A percentile compares a stretch with the other conserved stretches of the same genome.
phyloP scores from a whole-genome alignment of 164 flowering plant genomes.

The Paratinospora sagittata region DNA sequence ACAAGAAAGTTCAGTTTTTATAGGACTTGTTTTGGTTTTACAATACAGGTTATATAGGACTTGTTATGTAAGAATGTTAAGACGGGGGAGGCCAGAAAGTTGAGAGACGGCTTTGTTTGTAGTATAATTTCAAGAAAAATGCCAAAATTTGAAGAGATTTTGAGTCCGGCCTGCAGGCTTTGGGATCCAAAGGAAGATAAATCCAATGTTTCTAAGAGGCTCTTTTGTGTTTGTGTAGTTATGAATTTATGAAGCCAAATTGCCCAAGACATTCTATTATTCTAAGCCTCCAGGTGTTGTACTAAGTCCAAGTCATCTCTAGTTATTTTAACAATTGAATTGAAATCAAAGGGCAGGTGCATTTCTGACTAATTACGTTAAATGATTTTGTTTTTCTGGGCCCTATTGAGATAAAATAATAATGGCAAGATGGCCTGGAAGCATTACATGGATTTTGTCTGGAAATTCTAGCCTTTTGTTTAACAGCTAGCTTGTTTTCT shows the following conservation, averaged over 20 bases:
- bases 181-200: background rate
- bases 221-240: slow-evolving; percentile 1
- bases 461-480: background rate
- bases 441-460: too few species aligned
- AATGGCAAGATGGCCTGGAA: background rate
- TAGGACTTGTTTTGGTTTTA: background rate
- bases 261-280: background rate
- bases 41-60: background rate
- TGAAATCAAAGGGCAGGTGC: background rate
- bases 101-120: background rate
- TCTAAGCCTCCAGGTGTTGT: too few species aligned
- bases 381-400: background rate
- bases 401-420: background rate
- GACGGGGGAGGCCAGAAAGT: too few species aligned
- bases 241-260: background rate
- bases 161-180: slow-evolving; percentile 11
- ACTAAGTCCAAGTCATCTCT: background rate
- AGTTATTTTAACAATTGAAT: background rate
- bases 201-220: slow-evolving; percentile 9
- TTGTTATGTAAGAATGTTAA: background rate
- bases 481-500: background rate
- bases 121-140: background rate
- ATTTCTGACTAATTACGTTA: background rate
- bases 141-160: background rate
- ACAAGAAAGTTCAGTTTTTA: background rate